Base-by-base conservation (phyloP, 2,329 filamentous ascomycete genomes). In the Talaromyces marneffei region DNA sequence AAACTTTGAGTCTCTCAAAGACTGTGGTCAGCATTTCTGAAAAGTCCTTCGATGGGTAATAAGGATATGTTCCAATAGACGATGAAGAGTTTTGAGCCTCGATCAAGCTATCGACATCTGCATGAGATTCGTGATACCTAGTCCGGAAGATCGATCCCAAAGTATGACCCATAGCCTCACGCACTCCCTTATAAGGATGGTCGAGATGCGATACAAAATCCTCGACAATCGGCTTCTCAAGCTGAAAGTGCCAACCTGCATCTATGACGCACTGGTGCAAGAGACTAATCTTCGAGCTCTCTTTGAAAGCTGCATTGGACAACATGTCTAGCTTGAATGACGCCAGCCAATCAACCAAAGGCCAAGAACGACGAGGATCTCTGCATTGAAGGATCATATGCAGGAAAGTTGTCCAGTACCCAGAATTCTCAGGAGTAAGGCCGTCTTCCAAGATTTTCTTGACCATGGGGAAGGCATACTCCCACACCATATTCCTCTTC, bases 281-380 rank as follows among this genome's bases (percentile, higher is more conserved):
- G 31, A 99, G 80, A 66, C 94, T 88, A 16, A 99, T 91, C 78
- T 97, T 97, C 29, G 93, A 95, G 60, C 93, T 96, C 74, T 99
- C 95, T 74, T 99, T 99, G 83, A 99, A 99, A 0, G 94, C 94
- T 3, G 95, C 94, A 71, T 97, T 97, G 0, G 93, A 97, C 5
- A 85, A 82, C 88, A 97, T 93, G 72, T 99, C 94, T 9, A 99
- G 82, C 31, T 91, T 85, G 83, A 97, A 97, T 59, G 87, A 85
- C 52, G 89, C 85, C 20, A 99, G 81, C 75, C 86, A 88, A 65
- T 94, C 88, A 37, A 96, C 85, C 65, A 99, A 83, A 66, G 96
- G 93, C 80, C 89, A 92, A 2, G 87, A 87, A 65, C 93, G 86
- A 48, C 95, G 86, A 12, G 94, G 93, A 74, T 99, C 94, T 70